Evolutionary conservation across 176 grass and related monocot species (phyloP).

Genomic region (Raddia distichophylla): DNA sequence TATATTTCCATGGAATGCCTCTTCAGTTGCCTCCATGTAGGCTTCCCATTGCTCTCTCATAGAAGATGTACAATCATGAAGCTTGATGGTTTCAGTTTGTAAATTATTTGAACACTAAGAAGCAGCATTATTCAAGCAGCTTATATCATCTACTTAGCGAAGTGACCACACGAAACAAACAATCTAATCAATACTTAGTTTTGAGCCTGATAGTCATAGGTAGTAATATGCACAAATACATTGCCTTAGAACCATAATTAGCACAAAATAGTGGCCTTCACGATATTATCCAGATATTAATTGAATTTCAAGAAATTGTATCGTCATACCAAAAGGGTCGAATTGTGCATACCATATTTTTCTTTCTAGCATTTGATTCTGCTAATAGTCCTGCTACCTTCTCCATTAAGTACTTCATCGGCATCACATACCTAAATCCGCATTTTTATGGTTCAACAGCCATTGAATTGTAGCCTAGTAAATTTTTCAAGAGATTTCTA

Average conservation of each 20-base stretch:
- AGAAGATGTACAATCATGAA: conserved; percentile 56
- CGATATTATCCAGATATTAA: conserved; percentile 9
- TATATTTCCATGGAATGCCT: conserved; percentile 49
- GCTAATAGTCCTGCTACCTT: conserved; percentile 67
- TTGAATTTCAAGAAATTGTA: neutral
- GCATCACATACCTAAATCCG: conserved; percentile 60
- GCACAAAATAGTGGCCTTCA: neutral
- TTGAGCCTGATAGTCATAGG: conserved; percentile 16
- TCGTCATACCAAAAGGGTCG: neutral
- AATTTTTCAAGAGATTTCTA: neutral
- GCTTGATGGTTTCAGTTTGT: conserved; percentile 56
- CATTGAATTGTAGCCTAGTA: conserved; percentile 1
- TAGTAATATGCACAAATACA: conserved; percentile 1
- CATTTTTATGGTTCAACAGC: conserved; percentile 16
- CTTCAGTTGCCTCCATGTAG: conserved; percentile 59
- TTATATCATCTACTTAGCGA: conserved; percentile 67
- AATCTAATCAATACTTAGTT: conserved; percentile 8
- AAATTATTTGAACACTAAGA: conserved; percentile 49
- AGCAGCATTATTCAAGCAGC: conserved; percentile 44
- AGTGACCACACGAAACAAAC: conserved; percentile 14
- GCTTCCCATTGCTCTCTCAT: conserved; percentile 72
- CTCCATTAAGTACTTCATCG: conserved; percentile 68
- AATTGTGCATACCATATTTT: conserved; percentile 61
- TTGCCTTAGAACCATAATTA: neutral
- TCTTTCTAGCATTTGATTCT: conserved; percentile 84